phyloP scores from a whole-genome alignment of 169 alveolate genomes.

The Plasmodium coatneyi region DNA sequence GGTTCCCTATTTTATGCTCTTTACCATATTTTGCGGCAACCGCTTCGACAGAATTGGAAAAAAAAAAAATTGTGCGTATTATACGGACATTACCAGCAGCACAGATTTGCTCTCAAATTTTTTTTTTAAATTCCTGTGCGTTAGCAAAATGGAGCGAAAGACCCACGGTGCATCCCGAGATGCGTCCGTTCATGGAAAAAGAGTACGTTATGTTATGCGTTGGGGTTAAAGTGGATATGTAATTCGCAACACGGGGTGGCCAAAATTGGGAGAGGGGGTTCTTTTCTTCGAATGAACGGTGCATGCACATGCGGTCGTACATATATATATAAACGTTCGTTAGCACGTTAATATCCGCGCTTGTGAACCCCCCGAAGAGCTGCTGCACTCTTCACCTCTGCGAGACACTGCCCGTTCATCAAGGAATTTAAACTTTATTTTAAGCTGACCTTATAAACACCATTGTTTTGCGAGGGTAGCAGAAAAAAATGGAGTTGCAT shows the following conservation, averaged over 20 bases:
- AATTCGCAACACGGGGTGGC: not conserved
- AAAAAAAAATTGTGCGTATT: not conserved
- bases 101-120: not conserved
- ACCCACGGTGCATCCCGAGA: not conserved
- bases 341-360: not conserved
- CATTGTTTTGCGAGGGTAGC: not conserved
- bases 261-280: not conserved
- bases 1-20: not conserved
- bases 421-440: not conserved
- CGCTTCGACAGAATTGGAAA: not conserved
- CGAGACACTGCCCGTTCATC: not conserved
- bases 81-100: not conserved
- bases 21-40: not conserved
- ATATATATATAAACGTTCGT: not conserved
- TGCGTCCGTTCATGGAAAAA: not conserved
- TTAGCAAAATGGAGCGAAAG: not conserved
- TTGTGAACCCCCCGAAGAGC: not conserved
- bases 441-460: not conserved
- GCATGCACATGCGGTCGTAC: not conserved
- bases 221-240: not conserved
- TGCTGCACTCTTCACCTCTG: not conserved
- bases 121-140: not conserved
- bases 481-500: not conserved
- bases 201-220: not conserved
- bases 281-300: not conserved